Evolutionary conservation across 78 protist species (phyloP).

Genomic region (Diacronema lutheri): DNA sequence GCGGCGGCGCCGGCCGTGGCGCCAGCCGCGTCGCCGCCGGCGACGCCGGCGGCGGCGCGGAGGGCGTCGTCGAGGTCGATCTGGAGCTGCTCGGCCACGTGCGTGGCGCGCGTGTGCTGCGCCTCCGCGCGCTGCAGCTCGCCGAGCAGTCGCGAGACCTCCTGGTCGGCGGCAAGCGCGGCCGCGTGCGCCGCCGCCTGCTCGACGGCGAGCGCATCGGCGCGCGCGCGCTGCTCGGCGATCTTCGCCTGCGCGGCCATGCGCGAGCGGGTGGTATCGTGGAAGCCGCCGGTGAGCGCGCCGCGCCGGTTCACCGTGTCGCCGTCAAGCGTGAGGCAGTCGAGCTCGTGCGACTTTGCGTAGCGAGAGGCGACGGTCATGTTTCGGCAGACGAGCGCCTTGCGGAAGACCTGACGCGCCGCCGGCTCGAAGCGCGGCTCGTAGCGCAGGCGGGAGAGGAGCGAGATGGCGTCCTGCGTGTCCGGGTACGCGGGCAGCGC

Average conservation of each 20-base stretch:
- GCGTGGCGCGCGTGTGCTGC: conserved; percentile 16
- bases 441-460: neutral
- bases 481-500: neutral
- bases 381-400: conserved; percentile 59
- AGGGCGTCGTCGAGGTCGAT: too few relatives aligned
- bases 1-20: too few relatives aligned
- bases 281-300: conserved; percentile 90
- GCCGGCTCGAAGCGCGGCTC: conserved; percentile 33
- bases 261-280: conserved; percentile 49
- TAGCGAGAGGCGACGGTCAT: conserved; percentile 61
- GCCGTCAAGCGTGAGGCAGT: conserved; percentile 90
- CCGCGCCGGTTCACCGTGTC: conserved; percentile 83
- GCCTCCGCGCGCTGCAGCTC: conserved; percentile 20
- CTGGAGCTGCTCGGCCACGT: neutral
- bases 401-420: conserved; percentile 71
- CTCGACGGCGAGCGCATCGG: neutral
- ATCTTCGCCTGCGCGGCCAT: neutral
- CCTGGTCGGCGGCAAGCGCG: neutral
- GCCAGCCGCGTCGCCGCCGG: conserved; percentile 8
- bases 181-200: too few relatives aligned
- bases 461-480: neutral
- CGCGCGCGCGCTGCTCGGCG: neutral
- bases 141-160: neutral
- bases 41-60: neutral
- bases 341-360: conserved; percentile 39